Conservation (phyloP, 2,329 filamentous ascomycete species). For the Scedosporium dehoogii region DNA sequence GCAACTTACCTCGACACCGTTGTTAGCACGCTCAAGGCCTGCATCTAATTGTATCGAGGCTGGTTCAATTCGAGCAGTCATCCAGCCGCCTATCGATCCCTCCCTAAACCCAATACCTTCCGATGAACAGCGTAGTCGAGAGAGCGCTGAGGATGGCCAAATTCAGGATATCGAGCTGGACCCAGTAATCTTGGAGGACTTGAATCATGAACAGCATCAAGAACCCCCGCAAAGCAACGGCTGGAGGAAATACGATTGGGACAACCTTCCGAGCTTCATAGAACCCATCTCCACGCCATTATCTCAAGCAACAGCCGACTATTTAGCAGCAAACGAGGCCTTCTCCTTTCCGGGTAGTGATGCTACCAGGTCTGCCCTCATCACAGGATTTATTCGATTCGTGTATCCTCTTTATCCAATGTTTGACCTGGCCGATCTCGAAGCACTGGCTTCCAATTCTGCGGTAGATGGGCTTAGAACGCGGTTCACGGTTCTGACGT, state of each 20-base stretch:
- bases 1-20: background rate
- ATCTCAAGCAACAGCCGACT: background rate
- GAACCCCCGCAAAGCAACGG: background rate
- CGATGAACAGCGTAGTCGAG: background rate
- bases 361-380: background rate
- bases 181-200: background rate
- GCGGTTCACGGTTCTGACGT: background rate
- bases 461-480: background rate
- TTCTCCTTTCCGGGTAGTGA: background rate
- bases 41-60: background rate
- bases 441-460: background rate
- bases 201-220: background rate
- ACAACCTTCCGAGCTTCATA: slow-evolving; percentile 1
- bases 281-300: background rate
- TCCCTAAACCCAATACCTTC: background rate
- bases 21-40: background rate
- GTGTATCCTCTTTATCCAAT: slow-evolving; percentile 5
- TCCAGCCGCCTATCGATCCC: background rate
- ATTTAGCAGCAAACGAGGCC: slow-evolving; percentile 3
- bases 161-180: background rate
- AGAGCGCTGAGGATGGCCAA: background rate
- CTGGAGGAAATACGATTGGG: background rate
- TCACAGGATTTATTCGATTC: slow-evolving; percentile 1
- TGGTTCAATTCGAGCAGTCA: background rate
- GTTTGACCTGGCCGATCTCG: background rate